A percentile compares a stretch with the other conserved stretches of the same genome.
These are phyloP conservation scores for Alternaria sp. DNA, from an alignment of 2,329 filamentous ascomycete species.

Conservation along the genomic window DNA sequence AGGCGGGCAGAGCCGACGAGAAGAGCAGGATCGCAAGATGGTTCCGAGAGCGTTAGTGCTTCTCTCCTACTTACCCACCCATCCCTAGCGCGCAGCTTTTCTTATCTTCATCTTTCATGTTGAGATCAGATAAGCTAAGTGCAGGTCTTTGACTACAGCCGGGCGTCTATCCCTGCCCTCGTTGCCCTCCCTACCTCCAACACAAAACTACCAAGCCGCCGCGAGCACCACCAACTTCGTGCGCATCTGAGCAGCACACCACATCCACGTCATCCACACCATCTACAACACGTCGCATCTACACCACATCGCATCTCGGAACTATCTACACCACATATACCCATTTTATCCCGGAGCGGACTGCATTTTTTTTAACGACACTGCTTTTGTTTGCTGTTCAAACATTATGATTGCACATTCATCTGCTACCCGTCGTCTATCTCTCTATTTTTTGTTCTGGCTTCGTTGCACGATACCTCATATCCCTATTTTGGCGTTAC, in stretches of 20 bases:
- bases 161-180: slow-evolving; percentile 35
- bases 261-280: not conserved
- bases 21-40: slow-evolving; percentile 53
- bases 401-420: not conserved
- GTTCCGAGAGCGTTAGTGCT: slow-evolving; percentile 54
- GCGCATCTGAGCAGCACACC: slow-evolving; percentile 23
- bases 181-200: slow-evolving; percentile 28
- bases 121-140: slow-evolving; percentile 34
- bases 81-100: slow-evolving; percentile 2
- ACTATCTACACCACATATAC: slow-evolving; percentile 4
- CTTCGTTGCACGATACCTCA: slow-evolving; percentile 4
- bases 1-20: slow-evolving; percentile 56
- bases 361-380: slow-evolving; percentile 8
- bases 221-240: slow-evolving; percentile 28
- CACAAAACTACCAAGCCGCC: slow-evolving; percentile 34
- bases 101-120: slow-evolving; percentile 15
- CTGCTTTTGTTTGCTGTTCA: not conserved
- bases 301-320: not conserved
- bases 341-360: not conserved
- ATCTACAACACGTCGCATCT: not conserved
- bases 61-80: slow-evolving; percentile 19
- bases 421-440: not conserved
- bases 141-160: slow-evolving; percentile 16
- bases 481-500: not conserved
- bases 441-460: not conserved